Evolutionary conservation across 352 stramenopile genomes (phyloP).

Genomic region (Phytophthora pseudosyringae): DNA sequence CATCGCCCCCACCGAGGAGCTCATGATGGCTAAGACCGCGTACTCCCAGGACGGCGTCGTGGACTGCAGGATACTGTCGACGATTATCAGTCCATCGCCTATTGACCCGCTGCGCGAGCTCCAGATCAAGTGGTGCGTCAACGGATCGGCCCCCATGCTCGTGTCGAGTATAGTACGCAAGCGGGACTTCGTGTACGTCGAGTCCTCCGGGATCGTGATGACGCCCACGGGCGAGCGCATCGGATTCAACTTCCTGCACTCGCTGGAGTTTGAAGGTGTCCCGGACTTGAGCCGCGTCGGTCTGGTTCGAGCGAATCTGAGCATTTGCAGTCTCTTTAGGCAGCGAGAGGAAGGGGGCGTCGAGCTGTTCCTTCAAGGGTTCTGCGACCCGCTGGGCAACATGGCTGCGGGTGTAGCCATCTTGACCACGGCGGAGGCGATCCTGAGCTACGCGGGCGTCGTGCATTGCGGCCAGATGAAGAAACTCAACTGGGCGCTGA

Average conservation of each 20-base stretch:
- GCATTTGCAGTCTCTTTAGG: conserved; percentile 56
- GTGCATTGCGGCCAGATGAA: conserved; percentile 44
- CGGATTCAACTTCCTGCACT: conserved; percentile 62
- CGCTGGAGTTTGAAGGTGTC: conserved; percentile 52
- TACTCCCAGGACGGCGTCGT: conserved; percentile 59
- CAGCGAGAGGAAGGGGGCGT: conserved; percentile 46
- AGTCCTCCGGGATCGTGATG: conserved; percentile 46
- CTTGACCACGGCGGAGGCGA: conserved; percentile 36
- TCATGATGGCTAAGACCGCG: conserved; percentile 57
- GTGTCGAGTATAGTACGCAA: conserved; percentile 50
- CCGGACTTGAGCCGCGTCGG: conserved; percentile 31
- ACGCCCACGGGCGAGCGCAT: conserved; percentile 46
- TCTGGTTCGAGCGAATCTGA: conserved; percentile 50
- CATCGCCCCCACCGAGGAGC: conserved; percentile 48
- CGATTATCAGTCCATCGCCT: conserved; percentile 37
- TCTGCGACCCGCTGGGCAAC: conserved; percentile 37
- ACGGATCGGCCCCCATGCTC: conserved; percentile 43
- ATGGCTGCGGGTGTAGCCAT: conserved; percentile 38
- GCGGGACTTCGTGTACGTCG: conserved; percentile 61
- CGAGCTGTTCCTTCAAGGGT: conserved; percentile 46
- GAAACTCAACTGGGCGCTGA: conserved; percentile 45
- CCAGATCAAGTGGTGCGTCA: conserved; percentile 59
- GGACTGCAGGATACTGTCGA: conserved; percentile 49
- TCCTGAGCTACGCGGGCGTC: conserved; percentile 33
- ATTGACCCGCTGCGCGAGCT: conserved; percentile 47